Evolutionary conservation across 768 basidiomycete species (phyloP), one percentile per base, ranked within the genome.

Genomic region (Amanita polypyramis): DNA sequence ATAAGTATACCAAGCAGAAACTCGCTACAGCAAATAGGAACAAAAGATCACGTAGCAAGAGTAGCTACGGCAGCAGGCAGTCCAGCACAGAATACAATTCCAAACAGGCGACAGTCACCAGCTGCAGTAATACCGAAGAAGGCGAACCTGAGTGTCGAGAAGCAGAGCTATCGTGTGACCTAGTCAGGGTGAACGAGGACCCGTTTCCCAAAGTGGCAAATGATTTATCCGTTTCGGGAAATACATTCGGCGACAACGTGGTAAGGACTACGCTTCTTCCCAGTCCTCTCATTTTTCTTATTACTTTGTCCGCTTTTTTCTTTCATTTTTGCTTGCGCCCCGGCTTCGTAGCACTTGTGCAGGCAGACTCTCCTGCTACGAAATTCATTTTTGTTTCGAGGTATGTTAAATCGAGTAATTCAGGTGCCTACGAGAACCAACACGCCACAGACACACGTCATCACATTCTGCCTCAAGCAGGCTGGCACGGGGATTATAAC

Each of bases 11-110:
- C 20, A 41, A 41, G n/a, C 15, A 14, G 21, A 52, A 43, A 2
- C 36, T 36, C 25, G 15, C 44, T 29, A 51, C 19, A 45, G 52
- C 43, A 36, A 54, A 41, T 39, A 42, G 46, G 42, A 63, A 63
- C 49, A 53, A 56, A 41, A 56, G 62, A 47, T 60, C 62, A n/a
- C 52, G 58, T 32, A 68, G 66, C 52, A 67, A 54, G 48, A 62
- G 60, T 44, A 61, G 60, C 25, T 58, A 49, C 12, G 64, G 63
- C 49, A 67, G 65, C 43, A 65, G 79, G 55, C 69, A 78, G 38
- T 62, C 65, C 38, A 81, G 79, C 54, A 78, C 80, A 21, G 78
- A 80, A 43, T 79, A 75, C 64, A 77, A 68, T 41, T 68, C 77
- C 14, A 58, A 67, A 45, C 72, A 74, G 55, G 79, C 74, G 32